Evolutionary conservation across 345 rosid species (phyloP), one percentile per base, ranked within the genome.

Genomic region (Euphorbia peplus): DNA sequence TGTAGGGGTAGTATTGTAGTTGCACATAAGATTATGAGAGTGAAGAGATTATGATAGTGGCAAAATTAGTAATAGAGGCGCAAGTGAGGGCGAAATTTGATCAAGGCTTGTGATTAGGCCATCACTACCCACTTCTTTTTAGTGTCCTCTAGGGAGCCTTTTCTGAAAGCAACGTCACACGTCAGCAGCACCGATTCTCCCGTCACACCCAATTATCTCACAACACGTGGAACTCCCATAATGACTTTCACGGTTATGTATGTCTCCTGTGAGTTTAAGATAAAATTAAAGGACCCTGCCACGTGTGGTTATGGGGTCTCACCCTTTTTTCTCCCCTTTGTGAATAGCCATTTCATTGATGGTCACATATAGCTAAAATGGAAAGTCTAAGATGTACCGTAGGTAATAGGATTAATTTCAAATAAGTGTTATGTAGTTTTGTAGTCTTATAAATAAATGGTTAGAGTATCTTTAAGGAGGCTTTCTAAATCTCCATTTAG

Each of bases 61-160:
- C 75, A 70, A 18, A 18, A 9, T 18, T 30, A 14, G 46, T 59
- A 59, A 30, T 59, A 8, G 12, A 8, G 24, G 9, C 24, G 9
- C 8, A 16, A 46, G 13, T 8, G 37, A 28, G 35, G 55, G 67
- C 13, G 62, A 58, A 13, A 14, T 73, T 72, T 61, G 69, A 81
- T 75, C 80, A 65, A 73, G 85, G 82, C 76, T 68, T 53, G 63
- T 76, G 86, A 82, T 71, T 74, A 73, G 79, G 78, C 88, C 81
- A 82, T 79, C 80, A 79, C 79, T 52, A 71, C 78, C 66, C 76
- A 65, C 79, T 74, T 77, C 73, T 28, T 48, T 66, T 60, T 25
- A 64, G 68, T 59, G 71, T 56, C 72, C 57, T 70, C 53, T 71
- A 72, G 32, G 55, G 47, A 57, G 76, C 70, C 59, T 66, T 48